Evolutionary conservation across 768 basidiomycete species (phyloP).

Genomic region (Podaxis carcinomalis): DNA sequence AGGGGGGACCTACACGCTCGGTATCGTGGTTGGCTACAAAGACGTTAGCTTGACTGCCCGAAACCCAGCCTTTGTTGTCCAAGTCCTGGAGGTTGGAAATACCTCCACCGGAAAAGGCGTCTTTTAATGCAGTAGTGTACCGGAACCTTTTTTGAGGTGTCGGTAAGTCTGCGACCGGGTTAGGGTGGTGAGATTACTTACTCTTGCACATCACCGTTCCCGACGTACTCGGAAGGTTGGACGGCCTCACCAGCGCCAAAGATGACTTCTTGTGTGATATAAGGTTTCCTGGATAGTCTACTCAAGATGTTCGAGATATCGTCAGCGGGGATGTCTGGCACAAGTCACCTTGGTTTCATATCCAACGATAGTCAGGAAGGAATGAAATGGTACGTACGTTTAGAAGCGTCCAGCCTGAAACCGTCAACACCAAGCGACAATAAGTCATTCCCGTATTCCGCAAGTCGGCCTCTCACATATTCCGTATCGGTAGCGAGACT

Average conservation of each 20-base stretch:
- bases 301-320: conserved; percentile 54
- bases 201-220: conserved; percentile 68
- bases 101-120: conserved; percentile 46
- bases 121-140: conserved; percentile 47
- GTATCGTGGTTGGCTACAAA: conserved; percentile 73
- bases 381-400: conserved; percentile 39
- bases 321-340: conserved; percentile 45
- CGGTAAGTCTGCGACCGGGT: background rate
- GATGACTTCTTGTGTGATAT: conserved; percentile 65
- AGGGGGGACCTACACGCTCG: conserved; percentile 38
- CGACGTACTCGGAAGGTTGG: conserved; percentile 52
- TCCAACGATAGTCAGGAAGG: background rate
- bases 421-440: conserved; percentile 61
- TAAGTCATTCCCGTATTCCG: conserved; percentile 55
- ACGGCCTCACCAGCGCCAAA: conserved; percentile 47
- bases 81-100: conserved; percentile 51
- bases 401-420: conserved; percentile 59
- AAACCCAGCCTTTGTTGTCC: conserved; percentile 54
- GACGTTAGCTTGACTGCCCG: conserved; percentile 49
- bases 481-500: conserved; percentile 62
- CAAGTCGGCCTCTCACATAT: conserved; percentile 52
- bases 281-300: conserved; percentile 37
- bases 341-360: background rate
- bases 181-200: conserved; percentile 15
- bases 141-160: conserved; percentile 43